A percentile compares a stretch with the other conserved stretches of the same genome.
Conservation (phyloP, 31 red algal species). For the Odonthalia washingtoniensis region DNA sequence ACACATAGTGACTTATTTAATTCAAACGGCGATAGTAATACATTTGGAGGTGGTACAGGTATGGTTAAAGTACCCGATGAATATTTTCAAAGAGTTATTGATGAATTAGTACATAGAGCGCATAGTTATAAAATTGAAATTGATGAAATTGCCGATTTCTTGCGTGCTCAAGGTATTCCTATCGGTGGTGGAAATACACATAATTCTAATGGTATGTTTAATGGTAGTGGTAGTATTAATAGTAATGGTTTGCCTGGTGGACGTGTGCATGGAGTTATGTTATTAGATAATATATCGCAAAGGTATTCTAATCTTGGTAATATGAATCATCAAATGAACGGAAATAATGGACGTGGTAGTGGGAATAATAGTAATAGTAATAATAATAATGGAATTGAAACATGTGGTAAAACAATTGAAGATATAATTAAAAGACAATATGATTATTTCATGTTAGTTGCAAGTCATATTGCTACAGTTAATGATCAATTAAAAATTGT, state of each 20-base stretch:
- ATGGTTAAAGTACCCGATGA: slow-evolving; percentile 58
- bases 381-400: neutral
- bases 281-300: slow-evolving; percentile 57
- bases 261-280: neutral
- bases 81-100: slow-evolving; percentile 61
- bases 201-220: slow-evolving; percentile 13
- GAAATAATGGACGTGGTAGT: too few relatives aligned
- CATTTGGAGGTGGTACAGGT: neutral
- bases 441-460: slow-evolving; percentile 88
- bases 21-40: slow-evolving; percentile 1
- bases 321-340: too few relatives aligned
- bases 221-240: slow-evolving; percentile 7
- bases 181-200: slow-evolving; percentile 26
- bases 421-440: slow-evolving; percentile 81
- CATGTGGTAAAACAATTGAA: slow-evolving; percentile 73
- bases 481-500: slow-evolving; percentile 57
- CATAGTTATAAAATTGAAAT: slow-evolving; percentile 70
- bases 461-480: slow-evolving; percentile 67
- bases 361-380: neutral
- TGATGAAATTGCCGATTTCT: slow-evolving; percentile 69
- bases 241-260: neutral
- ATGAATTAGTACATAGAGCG: slow-evolving; percentile 64
- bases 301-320: slow-evolving; percentile 53
- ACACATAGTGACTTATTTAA: neutral
- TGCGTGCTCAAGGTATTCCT: slow-evolving; percentile 61